These are phyloP conservation scores for Saturnispora serradocipensis DNA, from an alignment of 805 yeast species.

Conservation along the genomic window DNA sequence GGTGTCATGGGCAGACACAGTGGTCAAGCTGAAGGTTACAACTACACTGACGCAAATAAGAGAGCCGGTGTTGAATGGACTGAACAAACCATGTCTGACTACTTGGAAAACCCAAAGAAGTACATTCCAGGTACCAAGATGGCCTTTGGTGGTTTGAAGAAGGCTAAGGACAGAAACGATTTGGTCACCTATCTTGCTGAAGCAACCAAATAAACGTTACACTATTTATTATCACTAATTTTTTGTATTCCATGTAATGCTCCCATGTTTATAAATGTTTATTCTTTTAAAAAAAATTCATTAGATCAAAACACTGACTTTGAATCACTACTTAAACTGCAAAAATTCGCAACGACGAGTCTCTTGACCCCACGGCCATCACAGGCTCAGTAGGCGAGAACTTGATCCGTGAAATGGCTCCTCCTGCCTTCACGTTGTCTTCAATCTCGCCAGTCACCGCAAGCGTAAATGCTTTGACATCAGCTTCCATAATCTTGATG, in stretches of 20 bases:
- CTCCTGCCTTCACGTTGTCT: constrained; percentile 44
- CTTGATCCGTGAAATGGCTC: constrained; percentile 48
- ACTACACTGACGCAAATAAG: constrained; percentile 98
- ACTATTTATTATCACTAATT: not conserved
- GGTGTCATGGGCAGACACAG: constrained; percentile 90
- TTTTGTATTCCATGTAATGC: not conserved
- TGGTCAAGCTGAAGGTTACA: constrained; percentile 87
- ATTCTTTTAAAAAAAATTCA: not conserved
- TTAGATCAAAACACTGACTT: not conserved
- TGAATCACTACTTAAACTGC: not conserved
- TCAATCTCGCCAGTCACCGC: constrained; percentile 28
- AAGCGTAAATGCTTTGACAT: constrained; percentile 21
- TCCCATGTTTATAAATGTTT: not conserved
- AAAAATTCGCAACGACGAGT: constrained; percentile 44
- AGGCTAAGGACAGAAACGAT: constrained; percentile 98
- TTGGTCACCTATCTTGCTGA: constrained; percentile 72
- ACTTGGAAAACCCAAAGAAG: constrained; percentile 99
- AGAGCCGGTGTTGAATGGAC: constrained; percentile 86
- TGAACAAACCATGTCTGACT: constrained; percentile 83
- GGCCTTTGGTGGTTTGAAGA: constrained; percentile 99
- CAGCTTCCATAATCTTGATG: constrained; percentile 36
- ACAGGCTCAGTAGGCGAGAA: constrained; percentile 36
- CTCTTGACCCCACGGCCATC: constrained; percentile 59
- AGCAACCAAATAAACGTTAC: constrained; percentile 38
- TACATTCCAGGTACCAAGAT: constrained; percentile 99